Percentiles rank a stretch among this genome's conserved stretches.
Conservation (phyloP, 2,329 filamentous ascomycete genomes). For the Sclerotinia minor region DNA sequence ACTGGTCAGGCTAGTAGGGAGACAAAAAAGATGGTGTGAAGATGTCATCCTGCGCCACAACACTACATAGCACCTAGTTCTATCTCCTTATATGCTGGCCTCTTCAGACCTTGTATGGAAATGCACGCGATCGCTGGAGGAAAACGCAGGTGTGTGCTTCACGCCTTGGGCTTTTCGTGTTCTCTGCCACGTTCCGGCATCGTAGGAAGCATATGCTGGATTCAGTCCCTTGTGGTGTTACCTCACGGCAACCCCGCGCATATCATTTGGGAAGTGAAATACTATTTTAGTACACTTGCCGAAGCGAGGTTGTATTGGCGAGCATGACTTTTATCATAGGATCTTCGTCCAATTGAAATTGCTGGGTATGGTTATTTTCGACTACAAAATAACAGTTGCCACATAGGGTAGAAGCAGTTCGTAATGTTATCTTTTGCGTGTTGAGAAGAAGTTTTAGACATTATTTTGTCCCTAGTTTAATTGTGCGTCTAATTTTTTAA, state of each 20-base stretch:
- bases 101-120: neutral
- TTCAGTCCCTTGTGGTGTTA: neutral
- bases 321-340: neutral
- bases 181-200: neutral
- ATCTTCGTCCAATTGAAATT: neutral
- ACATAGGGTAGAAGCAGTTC: neutral
- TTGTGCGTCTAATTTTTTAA: neutral
- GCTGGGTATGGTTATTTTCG: neutral
- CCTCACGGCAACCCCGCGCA: too few species aligned
- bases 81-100: neutral
- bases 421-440: neutral
- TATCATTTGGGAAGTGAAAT: too few species aligned
- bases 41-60: neutral
- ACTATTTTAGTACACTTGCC: neutral
- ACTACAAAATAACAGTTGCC: neutral
- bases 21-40: neutral
- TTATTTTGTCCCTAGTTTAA: neutral
- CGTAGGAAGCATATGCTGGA: neutral
- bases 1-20: too few species aligned
- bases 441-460: neutral
- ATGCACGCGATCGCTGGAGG: too few species aligned
- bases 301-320: neutral
- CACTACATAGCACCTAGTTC: too few species aligned
- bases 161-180: too few species aligned
- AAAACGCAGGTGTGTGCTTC: neutral